phyloP scores from a whole-genome alignment of 2,329 filamentous ascomycete species.

The Phyllosticta capitalensis region DNA sequence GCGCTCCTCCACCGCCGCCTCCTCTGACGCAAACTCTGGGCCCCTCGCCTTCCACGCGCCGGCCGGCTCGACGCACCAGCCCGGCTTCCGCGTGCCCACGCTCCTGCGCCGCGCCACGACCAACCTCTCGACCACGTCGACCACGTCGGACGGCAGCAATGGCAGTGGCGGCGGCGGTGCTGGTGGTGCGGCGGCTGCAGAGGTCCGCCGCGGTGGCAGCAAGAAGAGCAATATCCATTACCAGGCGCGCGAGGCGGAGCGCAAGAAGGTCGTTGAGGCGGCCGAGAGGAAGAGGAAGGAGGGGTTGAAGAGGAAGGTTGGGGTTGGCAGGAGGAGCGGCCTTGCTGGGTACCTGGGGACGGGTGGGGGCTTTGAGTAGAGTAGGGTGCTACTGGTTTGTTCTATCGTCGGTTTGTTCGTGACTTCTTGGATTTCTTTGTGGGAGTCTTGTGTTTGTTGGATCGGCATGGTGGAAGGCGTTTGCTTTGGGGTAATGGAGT shows the following conservation, averaged over 20 bases:
- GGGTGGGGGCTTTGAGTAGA: slow-evolving; percentile 27
- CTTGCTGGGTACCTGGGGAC: slow-evolving; percentile 21
- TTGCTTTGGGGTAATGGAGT: too few relatives aligned
- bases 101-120: slow-evolving; percentile 67
- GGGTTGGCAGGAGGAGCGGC: slow-evolving; percentile 20
- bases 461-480: too few relatives aligned
- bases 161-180: slow-evolving; percentile 26
- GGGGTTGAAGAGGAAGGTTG: slow-evolving; percentile 36
- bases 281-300: slow-evolving; percentile 43
- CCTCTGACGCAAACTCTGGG: slow-evolving; percentile 20
- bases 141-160: not conserved
- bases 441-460: too few relatives aligned
- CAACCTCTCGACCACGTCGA: slow-evolving; percentile 24
- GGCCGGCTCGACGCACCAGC: slow-evolving; percentile 25
- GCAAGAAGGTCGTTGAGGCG: slow-evolving; percentile 41
- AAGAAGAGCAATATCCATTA: slow-evolving; percentile 53
- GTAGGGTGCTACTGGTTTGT: too few relatives aligned
- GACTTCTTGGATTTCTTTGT: too few relatives aligned
- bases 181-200: slow-evolving; percentile 15
- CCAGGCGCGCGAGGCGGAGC: slow-evolving; percentile 49
- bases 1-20: slow-evolving; percentile 31
- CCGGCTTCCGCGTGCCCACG: slow-evolving; percentile 57
- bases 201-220: slow-evolving; percentile 40
- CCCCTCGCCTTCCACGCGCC: slow-evolving; percentile 48
- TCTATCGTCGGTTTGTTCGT: too few relatives aligned